Evolutionary conservation across 2,329 filamentous ascomycete genomes (phyloP).

Genomic region (Acephala macrosclerotiorum): DNA sequence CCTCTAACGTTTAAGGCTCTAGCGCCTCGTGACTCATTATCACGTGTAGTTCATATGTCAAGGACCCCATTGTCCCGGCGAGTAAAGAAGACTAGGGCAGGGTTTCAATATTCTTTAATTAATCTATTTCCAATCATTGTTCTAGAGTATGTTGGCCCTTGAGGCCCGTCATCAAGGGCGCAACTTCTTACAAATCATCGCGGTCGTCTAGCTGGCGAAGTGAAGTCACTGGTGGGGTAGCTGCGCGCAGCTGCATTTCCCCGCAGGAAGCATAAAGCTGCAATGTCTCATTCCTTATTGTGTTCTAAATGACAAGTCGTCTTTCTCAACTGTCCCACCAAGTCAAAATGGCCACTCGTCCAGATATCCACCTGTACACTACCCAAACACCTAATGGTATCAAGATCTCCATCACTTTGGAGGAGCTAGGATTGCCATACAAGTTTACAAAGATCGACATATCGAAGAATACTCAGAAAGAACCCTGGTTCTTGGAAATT

Average conservation of each 20-base stretch:
- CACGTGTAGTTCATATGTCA: not conserved
- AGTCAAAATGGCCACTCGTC: slow-evolving; percentile 51
- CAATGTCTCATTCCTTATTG: not conserved
- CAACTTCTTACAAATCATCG: slow-evolving; percentile 19
- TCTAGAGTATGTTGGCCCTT: not conserved
- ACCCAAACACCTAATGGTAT: slow-evolving; percentile 85
- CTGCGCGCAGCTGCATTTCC: not conserved
- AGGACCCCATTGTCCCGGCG: too few relatives aligned
- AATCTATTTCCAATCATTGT: not conserved
- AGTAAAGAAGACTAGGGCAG: not conserved
- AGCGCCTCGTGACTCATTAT: not conserved
- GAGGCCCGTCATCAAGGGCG: not conserved
- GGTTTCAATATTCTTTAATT: not conserved
- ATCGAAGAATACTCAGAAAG: slow-evolving; percentile 78
- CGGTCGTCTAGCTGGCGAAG: not conserved
- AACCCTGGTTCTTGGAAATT: slow-evolving; percentile 88
- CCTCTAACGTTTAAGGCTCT: not conserved
- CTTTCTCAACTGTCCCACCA: slow-evolving; percentile 26
- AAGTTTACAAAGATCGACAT: slow-evolving; percentile 77
- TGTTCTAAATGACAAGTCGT: slow-evolving; percentile 32
- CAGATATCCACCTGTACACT: slow-evolving; percentile 57
- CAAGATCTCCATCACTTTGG: slow-evolving; percentile 86
- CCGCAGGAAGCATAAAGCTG: not conserved
- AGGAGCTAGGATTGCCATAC: slow-evolving; percentile 86
- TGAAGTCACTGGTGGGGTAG: slow-evolving; percentile 16